phyloP scores from a whole-genome alignment of 1,284 basidiomycete genomes.

The Schizophyllum commune region DNA sequence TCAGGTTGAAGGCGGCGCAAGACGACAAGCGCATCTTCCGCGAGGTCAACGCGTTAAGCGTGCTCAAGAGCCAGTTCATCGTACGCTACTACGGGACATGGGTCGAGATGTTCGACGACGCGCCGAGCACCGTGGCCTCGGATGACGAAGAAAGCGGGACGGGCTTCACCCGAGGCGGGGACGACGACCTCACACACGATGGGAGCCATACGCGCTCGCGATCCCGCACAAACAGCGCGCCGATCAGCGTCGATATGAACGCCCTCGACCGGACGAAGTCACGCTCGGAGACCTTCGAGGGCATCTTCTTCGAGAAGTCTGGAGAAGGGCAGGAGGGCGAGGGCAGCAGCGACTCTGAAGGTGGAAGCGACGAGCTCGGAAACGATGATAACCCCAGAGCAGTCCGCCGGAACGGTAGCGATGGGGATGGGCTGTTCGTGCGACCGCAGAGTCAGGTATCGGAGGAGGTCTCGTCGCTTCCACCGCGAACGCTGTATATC shows the following conservation, averaged over 20 bases:
- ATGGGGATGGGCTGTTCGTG: slow-evolving; percentile 29
- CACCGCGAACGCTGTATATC: slow-evolving; percentile 66
- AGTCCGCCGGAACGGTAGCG: slow-evolving; percentile 11
- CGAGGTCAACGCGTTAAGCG: slow-evolving; percentile 85
- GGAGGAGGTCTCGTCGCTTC: slow-evolving; percentile 12
- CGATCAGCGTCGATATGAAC: slow-evolving; percentile 53
- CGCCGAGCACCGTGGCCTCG: slow-evolving; percentile 39
- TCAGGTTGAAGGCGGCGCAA: slow-evolving; percentile 72
- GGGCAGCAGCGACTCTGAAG: slow-evolving; percentile 35
- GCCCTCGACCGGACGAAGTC: slow-evolving; percentile 39
- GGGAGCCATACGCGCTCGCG: slow-evolving; percentile 8
- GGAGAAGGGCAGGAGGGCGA: slow-evolving; percentile 30
- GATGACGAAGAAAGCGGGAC: slow-evolving; percentile 34
- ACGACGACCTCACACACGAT: slow-evolving; percentile 35
- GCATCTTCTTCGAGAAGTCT: slow-evolving; percentile 64
- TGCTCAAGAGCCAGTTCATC: slow-evolving; percentile 84
- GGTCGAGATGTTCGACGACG: slow-evolving; percentile 59
- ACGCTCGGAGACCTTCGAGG: slow-evolving; percentile 58
- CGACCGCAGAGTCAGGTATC: slow-evolving; percentile 23
- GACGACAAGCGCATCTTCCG: slow-evolving; percentile 86
- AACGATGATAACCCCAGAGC: background rate
- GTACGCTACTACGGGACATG: slow-evolving; percentile 87
- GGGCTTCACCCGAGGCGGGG: slow-evolving; percentile 30
- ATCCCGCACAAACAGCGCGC: slow-evolving; percentile 42
- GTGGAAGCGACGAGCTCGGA: slow-evolving; percentile 18